These are phyloP conservation scores for Albifimbria verrucaria DNA, from an alignment of 2,329 filamentous ascomycete species.

Conservation along the genomic window DNA sequence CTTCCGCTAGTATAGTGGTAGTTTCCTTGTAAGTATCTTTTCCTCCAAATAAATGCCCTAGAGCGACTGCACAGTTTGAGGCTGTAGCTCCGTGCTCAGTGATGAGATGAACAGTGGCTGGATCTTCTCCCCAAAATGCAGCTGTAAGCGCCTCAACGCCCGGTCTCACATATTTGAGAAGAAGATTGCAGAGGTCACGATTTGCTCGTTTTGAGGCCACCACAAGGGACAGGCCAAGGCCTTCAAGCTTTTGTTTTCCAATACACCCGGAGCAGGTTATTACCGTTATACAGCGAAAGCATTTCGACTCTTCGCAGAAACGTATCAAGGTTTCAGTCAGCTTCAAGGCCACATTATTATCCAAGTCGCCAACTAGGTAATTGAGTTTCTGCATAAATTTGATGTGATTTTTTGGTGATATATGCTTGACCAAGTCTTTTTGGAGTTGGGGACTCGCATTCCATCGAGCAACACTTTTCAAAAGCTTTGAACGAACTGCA, in stretches of 20 bases:
- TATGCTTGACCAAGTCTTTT: not conserved
- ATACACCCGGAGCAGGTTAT: too few species aligned
- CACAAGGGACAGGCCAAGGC: not conserved
- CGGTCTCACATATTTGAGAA: not conserved
- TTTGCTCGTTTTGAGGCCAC: not conserved
- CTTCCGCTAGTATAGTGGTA: not conserved
- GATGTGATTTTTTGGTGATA: not conserved
- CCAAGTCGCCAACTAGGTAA: not conserved
- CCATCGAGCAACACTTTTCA: not conserved
- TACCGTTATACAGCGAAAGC: not conserved
- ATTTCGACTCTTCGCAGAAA: not conserved
- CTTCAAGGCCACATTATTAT: not conserved
- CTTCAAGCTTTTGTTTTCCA: too few species aligned
- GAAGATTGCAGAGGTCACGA: not conserved
- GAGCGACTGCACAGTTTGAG: not conserved
- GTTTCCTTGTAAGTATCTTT: not conserved
- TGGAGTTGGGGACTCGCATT: not conserved
- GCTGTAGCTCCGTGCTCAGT: not conserved
- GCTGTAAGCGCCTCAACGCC: not conserved
- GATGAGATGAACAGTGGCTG: not conserved
- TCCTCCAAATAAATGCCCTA: not conserved
- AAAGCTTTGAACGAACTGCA: not conserved
- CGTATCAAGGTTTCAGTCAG: not conserved
- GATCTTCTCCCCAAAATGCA: not conserved
- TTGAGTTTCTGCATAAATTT: not conserved